Base-by-base conservation (phyloP, 2,329 filamentous ascomycete species). In the Rhynchosporium graminicola region DNA sequence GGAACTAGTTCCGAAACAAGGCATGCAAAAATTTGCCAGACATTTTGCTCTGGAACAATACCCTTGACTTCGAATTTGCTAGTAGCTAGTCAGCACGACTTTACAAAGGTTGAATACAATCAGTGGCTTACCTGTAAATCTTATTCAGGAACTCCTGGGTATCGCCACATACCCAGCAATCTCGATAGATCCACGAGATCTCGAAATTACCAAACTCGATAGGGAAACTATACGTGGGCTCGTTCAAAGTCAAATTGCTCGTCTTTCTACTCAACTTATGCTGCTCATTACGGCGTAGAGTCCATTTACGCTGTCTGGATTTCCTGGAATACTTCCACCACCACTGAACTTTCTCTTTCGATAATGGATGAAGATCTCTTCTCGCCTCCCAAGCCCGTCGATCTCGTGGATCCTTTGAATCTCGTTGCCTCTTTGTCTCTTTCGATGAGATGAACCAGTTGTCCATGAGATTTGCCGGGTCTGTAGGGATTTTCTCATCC, bases 11-110 rank as follows among this genome's bases (percentile, higher is more conserved):
- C 65, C 15, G 50, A 60, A 2, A 65, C 48, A 29, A 67, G 28
- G 28, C 61, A 65, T 9, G 59, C 47, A 57, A 67, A 67, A 3
- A 65, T 60, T 29, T 50, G 59, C 63, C 63, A 67, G 12, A 67
- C 28, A 10, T 46, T 52, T 31, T 54, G 46, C 42, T 67, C 63
- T 8, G 63, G 65, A 42, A 67, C 65, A n/a, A 28, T 13, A 28
- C 43, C 55, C 3, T 52, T 28, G n/a, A 26, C 43, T 6, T n/a
- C 38, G n/a, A 31, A 62, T 45, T 60, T 40, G 31, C 63, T 65
- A 47, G 20, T 36, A 9, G 13, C 20, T 26, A 13, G 42, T 60
- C 40, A 56, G 62, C 48, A 42, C 33, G 28, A 5, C 10, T 3
- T 10, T 31, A n/a, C 42, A 46, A 33, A 10, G 31, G 8, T 26